A percentile compares a stretch with the other conserved stretches of the same genome.
Evolutionary conservation across 2,329 filamentous ascomycete species (phyloP).

Genomic region (Hypomyces rosellus): DNA sequence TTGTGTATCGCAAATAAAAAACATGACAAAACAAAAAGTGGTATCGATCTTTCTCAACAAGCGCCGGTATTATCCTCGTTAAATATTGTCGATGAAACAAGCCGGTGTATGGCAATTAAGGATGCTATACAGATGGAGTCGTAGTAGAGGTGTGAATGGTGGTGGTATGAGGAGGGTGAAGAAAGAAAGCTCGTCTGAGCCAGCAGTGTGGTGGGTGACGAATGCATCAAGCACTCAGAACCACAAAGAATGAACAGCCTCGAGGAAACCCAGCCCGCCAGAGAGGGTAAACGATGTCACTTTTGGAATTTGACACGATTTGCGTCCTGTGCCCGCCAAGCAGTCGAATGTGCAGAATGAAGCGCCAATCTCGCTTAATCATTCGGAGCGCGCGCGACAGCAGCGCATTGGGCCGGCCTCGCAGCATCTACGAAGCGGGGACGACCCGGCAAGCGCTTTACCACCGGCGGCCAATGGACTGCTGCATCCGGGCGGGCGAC

Average conservation of each 20-base stretch:
- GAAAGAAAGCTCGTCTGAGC: conserved; percentile 16
- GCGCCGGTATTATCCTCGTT: conserved; percentile 32
- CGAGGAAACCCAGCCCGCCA: conserved; percentile 35
- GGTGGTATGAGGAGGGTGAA: neutral
- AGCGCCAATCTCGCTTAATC: conserved; percentile 30
- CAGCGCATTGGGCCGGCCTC: conserved; percentile 28
- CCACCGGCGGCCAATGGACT: conserved; percentile 48
- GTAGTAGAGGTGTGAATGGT: conserved; percentile 13
- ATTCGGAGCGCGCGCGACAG: conserved; percentile 30
- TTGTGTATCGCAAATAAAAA: conserved; percentile 24
- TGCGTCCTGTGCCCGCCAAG: conserved; percentile 42
- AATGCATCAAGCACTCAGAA: conserved; percentile 20
- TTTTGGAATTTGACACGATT: conserved; percentile 18
- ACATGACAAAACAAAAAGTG: conserved; percentile 33
- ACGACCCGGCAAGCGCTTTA: conserved; percentile 29
- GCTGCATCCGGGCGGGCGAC: conserved; percentile 56
- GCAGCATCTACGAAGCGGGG: conserved; percentile 28
- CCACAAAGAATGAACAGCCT: conserved; percentile 19
- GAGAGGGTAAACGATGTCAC: conserved; percentile 37
- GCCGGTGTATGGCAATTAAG: conserved; percentile 37
- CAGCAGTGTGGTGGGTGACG: conserved; percentile 20
- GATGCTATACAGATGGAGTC: conserved; percentile 41
- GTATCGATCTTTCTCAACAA: conserved; percentile 41
- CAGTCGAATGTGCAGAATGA: conserved; percentile 39
- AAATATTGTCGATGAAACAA: conserved; percentile 37